Evolutionary conservation across 495 filamentous ascomycete species (phyloP).

Genomic region (Astrocystis sublimbata): DNA sequence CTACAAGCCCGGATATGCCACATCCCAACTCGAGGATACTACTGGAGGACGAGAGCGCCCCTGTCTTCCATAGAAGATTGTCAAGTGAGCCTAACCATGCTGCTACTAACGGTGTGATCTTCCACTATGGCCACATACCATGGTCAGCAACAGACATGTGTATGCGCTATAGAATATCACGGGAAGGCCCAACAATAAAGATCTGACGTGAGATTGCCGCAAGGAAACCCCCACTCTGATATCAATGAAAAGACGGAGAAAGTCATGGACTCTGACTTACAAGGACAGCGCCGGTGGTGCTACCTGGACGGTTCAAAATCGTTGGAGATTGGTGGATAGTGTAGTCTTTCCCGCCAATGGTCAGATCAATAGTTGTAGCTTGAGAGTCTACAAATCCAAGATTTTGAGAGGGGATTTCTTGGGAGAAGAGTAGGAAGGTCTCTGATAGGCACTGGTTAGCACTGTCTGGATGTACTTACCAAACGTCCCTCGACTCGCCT

Average conservation of each 20-base stretch:
- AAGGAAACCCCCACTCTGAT: not conserved
- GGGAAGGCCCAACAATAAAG: not conserved
- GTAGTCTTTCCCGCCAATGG: slow-evolving; percentile 68
- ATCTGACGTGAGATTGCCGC: not conserved
- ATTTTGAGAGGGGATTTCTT: slow-evolving; percentile 69
- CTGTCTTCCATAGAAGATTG: slow-evolving; percentile 64
- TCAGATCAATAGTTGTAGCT: slow-evolving; percentile 63
- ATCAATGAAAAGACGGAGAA: not conserved
- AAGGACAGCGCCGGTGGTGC: slow-evolving; percentile 81
- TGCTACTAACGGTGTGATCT: slow-evolving; percentile 83
- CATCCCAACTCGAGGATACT: slow-evolving; percentile 80
- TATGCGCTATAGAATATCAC: not conserved
- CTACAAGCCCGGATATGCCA: slow-evolving; percentile 78
- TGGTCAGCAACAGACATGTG: slow-evolving; percentile 46
- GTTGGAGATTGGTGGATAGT: slow-evolving; percentile 83
- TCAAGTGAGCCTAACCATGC: slow-evolving; percentile 69
- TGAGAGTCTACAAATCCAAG: slow-evolving; percentile 83
- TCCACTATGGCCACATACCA: slow-evolving; percentile 64
- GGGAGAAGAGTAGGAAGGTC: slow-evolving; percentile 81
- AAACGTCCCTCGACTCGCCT: slow-evolving; percentile 45
- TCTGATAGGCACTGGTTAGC: slow-evolving; percentile 52
- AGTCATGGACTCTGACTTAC: slow-evolving; percentile 5
- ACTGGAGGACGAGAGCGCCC: slow-evolving; percentile 56
- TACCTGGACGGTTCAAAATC: slow-evolving; percentile 72
- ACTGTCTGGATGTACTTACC: slow-evolving; percentile 15